Evolutionary conservation across 1,139 yeast species (phyloP), one percentile per base, ranked within the genome.

Genomic region (Blastobotrys elegans): DNA sequence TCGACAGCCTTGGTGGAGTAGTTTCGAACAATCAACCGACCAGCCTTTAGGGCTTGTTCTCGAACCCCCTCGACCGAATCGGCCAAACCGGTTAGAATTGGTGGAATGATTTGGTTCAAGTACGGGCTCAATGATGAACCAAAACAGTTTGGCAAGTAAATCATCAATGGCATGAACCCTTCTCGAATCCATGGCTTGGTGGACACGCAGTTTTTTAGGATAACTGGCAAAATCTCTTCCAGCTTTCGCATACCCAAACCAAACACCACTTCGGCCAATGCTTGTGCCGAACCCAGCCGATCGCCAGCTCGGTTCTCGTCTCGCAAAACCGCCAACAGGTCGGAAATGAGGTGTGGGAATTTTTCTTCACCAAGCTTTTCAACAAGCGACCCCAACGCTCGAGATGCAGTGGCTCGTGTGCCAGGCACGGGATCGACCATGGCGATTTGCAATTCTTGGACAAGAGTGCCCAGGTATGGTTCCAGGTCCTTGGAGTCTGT

Each of bases 381-480:
- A 45, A 92, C 97, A 57, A 94, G 74, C 0, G 97, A 89, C 56
- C 99, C 99, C 50, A 94, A 73, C 0, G 98, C 98, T 69, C 97
- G 82, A 22, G 97, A 92, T 22, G 97, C 98, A 31, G 97, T 94
- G 1, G 97, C 94, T 65, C 98, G 80, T 0, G 98, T 92, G 39
- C 84, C 87, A 32, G 98, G 96, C 44, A 94, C 98, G 1, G 98
- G 98, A 61, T 94, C 99, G 49, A 94, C 97, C 96, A 94, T 90
- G 1, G 97, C 96, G 38, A 77, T 74, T 64, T 92, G 96, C 51
- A 94, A 77, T 59, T 89, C 97, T 13, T 79, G 76, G 40, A 90
- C 84, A 58, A 94, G 73, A 43, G 80, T 77, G 22, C 80, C 76
- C 59, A 94, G 73, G 67, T 94, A 92, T 24, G 97, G 97, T 51